phyloP scores from a whole-genome alignment of 1,284 basidiomycete species.

The Prillingera fragicola region DNA sequence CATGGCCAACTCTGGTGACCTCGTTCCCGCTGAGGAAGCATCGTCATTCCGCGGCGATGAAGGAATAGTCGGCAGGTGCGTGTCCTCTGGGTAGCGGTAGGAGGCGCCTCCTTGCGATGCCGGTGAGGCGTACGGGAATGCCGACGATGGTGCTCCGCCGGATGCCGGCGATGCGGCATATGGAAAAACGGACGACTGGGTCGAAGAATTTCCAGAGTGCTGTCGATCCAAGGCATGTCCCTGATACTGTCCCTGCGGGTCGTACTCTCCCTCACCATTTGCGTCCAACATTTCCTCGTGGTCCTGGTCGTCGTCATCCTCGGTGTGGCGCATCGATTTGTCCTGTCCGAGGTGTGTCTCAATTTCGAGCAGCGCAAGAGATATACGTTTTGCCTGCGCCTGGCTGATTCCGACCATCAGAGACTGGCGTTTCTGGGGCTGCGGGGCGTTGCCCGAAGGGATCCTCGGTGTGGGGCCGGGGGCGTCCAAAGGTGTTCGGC shows the following conservation, averaged over 20 bases:
- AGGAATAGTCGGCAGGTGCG: neutral
- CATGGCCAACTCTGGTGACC: no score
- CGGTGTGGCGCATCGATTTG: neutral
- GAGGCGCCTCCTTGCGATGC: conserved; percentile 11
- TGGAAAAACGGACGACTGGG: conserved; percentile 25
- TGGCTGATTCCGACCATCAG: conserved; percentile 31
- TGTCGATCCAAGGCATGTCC: no score
- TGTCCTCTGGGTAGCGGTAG: neutral
- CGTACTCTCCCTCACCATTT: conserved; percentile 4
- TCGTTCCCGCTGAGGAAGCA: no score
- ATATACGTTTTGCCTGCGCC: conserved; percentile 40
- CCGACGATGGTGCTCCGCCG: conserved; percentile 19
- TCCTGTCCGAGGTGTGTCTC: conserved; percentile 23
- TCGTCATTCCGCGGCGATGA: no score
- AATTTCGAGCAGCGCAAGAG: conserved; percentile 38
- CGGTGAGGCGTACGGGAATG: conserved; percentile 30
- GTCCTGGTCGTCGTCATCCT: conserved; percentile 11
- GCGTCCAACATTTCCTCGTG: conserved; percentile 29
- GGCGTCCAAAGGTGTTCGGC: no score
- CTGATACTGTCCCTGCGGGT: conserved; percentile 1
- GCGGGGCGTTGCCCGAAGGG: neutral
- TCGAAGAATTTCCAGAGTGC: no score
- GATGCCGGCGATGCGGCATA: conserved; percentile 27
- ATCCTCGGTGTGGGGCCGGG: neutral
- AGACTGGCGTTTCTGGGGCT: conserved; percentile 27